phyloP scores from a whole-genome alignment of 768 basidiomycete species.

The Trametes villosa region DNA sequence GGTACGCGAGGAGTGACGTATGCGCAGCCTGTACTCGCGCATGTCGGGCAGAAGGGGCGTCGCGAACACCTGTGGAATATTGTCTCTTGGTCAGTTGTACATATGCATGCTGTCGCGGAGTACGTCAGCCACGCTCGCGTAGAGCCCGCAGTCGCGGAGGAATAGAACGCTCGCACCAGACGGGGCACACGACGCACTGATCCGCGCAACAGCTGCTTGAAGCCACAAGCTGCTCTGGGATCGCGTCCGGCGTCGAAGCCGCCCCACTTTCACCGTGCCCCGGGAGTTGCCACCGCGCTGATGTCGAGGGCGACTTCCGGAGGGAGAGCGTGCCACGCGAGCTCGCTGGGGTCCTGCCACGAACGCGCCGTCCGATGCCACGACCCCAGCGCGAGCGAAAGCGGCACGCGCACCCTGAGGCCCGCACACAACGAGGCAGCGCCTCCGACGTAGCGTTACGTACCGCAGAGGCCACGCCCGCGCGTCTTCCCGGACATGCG shows the following conservation, averaged over 20 bases:
- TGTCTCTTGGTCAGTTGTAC: neutral
- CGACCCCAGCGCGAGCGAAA: too few relatives aligned
- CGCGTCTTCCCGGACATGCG: neutral
- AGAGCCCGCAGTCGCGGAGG: neutral
- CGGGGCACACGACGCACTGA: neutral
- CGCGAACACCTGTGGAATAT: neutral
- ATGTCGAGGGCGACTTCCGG: too few relatives aligned
- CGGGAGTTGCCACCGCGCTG: too few relatives aligned
- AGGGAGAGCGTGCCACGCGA: too few relatives aligned
- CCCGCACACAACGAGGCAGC: constrained; percentile 1
- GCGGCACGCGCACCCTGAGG: neutral
- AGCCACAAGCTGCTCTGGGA: too few relatives aligned
- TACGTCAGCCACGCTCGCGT: neutral
- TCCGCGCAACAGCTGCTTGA: too few relatives aligned
- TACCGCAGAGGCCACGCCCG: neutral
- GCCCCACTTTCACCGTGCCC: too few relatives aligned
- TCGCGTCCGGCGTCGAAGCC: too few relatives aligned
- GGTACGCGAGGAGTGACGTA: neutral
- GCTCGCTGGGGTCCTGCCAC: too few relatives aligned
- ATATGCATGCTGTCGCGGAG: neutral
- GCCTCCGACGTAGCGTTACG: constrained; percentile 6
- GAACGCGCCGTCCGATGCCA: too few relatives aligned
- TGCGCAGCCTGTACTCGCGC: too few relatives aligned
- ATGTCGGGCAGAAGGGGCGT: neutral
- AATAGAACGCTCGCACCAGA: neutral